Base-by-base conservation (phyloP, 1,139 yeast genomes). In the Saccharomycopsis crataegensis region DNA sequence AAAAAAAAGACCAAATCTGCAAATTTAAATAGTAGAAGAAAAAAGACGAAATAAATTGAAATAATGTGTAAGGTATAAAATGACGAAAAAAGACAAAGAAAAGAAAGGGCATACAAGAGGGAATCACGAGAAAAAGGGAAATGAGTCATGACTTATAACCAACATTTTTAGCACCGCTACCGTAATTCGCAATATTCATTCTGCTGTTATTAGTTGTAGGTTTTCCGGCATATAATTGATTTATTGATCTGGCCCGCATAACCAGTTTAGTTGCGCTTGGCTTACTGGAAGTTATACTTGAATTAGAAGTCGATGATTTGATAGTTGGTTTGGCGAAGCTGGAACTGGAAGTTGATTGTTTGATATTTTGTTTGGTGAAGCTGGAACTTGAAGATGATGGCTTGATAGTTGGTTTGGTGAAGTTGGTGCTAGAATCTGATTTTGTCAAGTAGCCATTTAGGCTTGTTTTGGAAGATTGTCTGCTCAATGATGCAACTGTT, bases 401-500 rank as follows among this genome's bases (percentile, higher is more conserved):
- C 9, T 14, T 40, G 7, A 40, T 40, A 17, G 43, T 40, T 36
- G 2, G 34, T 17, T 22, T 14, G 46, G 28, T 28, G n/a, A 11
- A 34, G 16, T 28, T 22, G 6, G 17, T 22, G 17, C 48, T 32
- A 7, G 54, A 42, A 17, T 45, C 14, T 2, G 51, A 36, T 22
- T 36, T 47, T 7, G 52, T 42, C 17, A 46, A 22, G 11, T 46
- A 31, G 6, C 46, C 48, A 32, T 48, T 48, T 11, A 54, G 43
- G 22, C 45, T 54, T 7, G 41, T 51, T 32, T 42, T 43, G 1
- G 57, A 54, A n/a, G 57, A 51, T 32, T 51, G 57, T 37, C 57
- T 51, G 42, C 55, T 54, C 14, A 54, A 41, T 6, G 57, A 54
- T 14, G 57, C 50, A 8, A 51, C 57, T 3, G 57, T 54, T 11